Conservation (phyloP, 2,329 filamentous ascomycete genomes). For the Cladophialophora chaetospira region DNA sequence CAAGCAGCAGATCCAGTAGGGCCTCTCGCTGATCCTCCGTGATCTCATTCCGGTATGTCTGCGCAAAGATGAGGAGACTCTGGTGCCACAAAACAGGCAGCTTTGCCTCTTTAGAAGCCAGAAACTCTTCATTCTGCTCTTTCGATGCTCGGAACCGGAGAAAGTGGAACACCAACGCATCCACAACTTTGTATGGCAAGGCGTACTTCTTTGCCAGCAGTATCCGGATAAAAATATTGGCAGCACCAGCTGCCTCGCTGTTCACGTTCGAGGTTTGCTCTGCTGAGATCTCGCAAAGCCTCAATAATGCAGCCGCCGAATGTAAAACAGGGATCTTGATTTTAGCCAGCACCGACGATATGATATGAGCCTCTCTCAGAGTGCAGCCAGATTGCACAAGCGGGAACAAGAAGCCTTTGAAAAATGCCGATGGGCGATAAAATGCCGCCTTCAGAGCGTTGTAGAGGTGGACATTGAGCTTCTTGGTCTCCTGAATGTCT, state of each 20-base stretch:
- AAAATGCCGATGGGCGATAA: constrained; percentile 94
- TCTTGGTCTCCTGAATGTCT: constrained; percentile 91
- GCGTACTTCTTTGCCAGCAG: constrained; percentile 97
- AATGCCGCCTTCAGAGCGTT: constrained; percentile 88
- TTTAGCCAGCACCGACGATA: constrained; percentile 80
- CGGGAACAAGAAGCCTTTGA: constrained; percentile 94
- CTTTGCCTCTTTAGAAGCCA: constrained; percentile 56
- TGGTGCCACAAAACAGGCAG: constrained; percentile 97
- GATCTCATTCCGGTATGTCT: constrained; percentile 93
- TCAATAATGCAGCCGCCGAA: constrained; percentile 86
- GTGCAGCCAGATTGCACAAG: constrained; percentile 84
- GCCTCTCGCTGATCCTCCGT: constrained; percentile 94
- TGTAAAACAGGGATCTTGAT: constrained; percentile 89
- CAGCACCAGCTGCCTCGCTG: constrained; percentile 83
- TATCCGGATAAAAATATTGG: constrained; percentile 92
- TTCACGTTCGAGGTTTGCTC: constrained; percentile 76
- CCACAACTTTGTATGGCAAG: constrained; percentile 89
- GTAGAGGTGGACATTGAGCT: constrained; percentile 94
- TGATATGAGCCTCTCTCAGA: constrained; percentile 85
- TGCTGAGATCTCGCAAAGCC: constrained; percentile 90
- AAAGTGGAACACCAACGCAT: constrained; percentile 95
- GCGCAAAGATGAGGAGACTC: constrained; percentile 85
- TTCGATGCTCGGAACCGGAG: constrained; percentile 74
- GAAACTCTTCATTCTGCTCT: constrained; percentile 60
- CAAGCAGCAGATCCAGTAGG: constrained; percentile 80